phyloP scores from a whole-genome alignment of 352 stramenopile species.

The Pythium coloratum region DNA sequence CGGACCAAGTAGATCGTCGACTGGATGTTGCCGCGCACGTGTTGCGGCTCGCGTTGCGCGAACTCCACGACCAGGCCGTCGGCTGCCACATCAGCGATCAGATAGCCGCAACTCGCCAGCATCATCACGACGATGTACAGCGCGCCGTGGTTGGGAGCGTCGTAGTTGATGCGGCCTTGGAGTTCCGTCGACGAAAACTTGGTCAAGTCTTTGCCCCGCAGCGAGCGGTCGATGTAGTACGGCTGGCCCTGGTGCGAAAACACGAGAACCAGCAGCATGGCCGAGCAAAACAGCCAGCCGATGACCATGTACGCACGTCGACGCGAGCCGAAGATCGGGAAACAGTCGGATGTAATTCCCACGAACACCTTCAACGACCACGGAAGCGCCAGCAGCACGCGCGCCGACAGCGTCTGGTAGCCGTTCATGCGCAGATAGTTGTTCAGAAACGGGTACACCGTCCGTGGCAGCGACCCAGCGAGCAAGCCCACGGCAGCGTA shows the following conservation, averaged over 20 bases:
- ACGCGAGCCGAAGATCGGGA: constrained; percentile 75
- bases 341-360: constrained; percentile 81
- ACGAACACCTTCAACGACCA: constrained; percentile 70
- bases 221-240: neutral
- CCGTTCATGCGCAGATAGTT: constrained; percentile 74
- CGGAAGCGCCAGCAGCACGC: constrained; percentile 53
- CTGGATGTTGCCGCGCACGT: constrained; percentile 35
- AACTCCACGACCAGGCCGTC: constrained; percentile 47
- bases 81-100: constrained; percentile 39
- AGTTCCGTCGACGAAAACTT: constrained; percentile 14
- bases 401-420: constrained; percentile 61
- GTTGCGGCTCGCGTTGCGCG: constrained; percentile 39
- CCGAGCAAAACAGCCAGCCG: constrained; percentile 35
- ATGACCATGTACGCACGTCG: constrained; percentile 80
- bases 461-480: constrained; percentile 56
- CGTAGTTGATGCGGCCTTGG: constrained; percentile 31
- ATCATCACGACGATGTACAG: constrained; percentile 40
- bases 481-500: constrained; percentile 68
- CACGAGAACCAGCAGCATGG: neutral
- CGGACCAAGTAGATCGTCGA: constrained; percentile 46
- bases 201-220: constrained; percentile 30
- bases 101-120: constrained; percentile 41
- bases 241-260: neutral
- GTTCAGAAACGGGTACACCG: constrained; percentile 72
- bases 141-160: constrained; percentile 23